phyloP scores from a whole-genome alignment of 1,284 basidiomycete species.

The Irpex lacteus region DNA sequence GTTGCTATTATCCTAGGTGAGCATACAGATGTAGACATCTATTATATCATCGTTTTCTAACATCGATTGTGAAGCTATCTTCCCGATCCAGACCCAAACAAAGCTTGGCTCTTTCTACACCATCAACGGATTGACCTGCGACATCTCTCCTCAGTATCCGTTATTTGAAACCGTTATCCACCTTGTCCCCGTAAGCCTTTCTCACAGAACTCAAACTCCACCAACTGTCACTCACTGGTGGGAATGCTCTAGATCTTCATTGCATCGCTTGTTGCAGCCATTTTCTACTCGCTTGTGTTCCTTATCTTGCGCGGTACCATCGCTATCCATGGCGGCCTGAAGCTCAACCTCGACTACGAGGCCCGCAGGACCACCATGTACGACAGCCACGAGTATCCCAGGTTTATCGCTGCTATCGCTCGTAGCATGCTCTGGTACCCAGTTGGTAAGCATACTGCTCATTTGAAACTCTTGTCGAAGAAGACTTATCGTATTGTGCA shows the following conservation, averaged over 20 bases:
- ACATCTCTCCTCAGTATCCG: slow-evolving; percentile 41
- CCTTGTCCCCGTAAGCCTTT: slow-evolving; percentile 50
- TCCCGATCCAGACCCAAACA: slow-evolving; percentile 41
- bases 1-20: slow-evolving; percentile 46
- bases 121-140: slow-evolving; percentile 49
- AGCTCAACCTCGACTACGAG: slow-evolving; percentile 44
- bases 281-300: slow-evolving; percentile 59
- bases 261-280: slow-evolving; percentile 47
- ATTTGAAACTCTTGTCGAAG: background rate
- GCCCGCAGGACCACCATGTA: slow-evolving; percentile 39
- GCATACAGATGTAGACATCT: slow-evolving; percentile 14
- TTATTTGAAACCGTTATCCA: slow-evolving; percentile 48
- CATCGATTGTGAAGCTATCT: slow-evolving; percentile 6
- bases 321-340: slow-evolving; percentile 39
- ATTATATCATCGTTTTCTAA: background rate
- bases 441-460: slow-evolving; percentile 40
- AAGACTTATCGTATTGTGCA: background rate
- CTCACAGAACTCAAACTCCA: background rate
- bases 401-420: slow-evolving; percentile 56
- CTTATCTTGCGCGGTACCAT: slow-evolving; percentile 54
- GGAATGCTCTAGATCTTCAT: slow-evolving; percentile 48
- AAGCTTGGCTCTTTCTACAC: slow-evolving; percentile 44
- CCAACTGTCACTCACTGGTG: background rate
- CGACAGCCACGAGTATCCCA: slow-evolving; percentile 45
- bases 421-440: slow-evolving; percentile 72